Base-by-base conservation (phyloP, 2,329 filamentous ascomycete species). In the Ceratocystiopsis sp. region DNA sequence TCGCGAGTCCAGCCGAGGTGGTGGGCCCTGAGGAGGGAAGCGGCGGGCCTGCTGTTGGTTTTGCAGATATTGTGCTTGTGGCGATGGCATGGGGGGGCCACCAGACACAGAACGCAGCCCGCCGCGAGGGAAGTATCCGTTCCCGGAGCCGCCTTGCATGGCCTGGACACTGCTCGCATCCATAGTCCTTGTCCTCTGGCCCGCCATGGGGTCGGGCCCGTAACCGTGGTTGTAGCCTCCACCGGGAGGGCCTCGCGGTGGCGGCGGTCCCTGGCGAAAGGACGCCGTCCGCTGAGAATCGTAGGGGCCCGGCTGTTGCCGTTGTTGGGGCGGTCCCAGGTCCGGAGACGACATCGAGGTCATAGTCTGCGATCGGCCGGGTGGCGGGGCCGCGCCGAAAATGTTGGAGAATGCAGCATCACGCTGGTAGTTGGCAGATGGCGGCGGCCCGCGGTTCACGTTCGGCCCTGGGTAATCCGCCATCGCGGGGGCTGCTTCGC, bases 351-450 rank as follows among this genome's bases (percentile, higher is more conserved):
- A 71, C 50, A 85, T 79, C 44, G 83, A 86, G 50, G 80, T 91
- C 86, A 96, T 95, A 21, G 89, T 95, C 57, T 95, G 87, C 45
- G 87, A 93, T 59, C 91, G 80, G 46, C 89, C 89, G 38, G 84
- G 76, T 39, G 85, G 85, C 50, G 84, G 86, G 50, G 84, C 73
- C 50, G 78, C 78, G 53, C 89, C 91, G 59, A 96, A 98, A 58
- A 96, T 96, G 64, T 89, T 89, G 51, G 83, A 85, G 62, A 93
- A 98, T 51, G 89, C 91, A 52, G 85, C 84, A 74, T 98, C 87
- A 64, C 91, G 81, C 63, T 91, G 84, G 55, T 68, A 69, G 57
- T 70, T 69, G 50, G 67, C 65, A 43, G 65, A 56, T 4, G 61
- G 61, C 29, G 55, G 50, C 21, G 54, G 55, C 46, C 55, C 56